These are phyloP conservation scores for Yarrowia alimentaria DNA, from an alignment of 805 yeast species.

Conservation along the genomic window DNA sequence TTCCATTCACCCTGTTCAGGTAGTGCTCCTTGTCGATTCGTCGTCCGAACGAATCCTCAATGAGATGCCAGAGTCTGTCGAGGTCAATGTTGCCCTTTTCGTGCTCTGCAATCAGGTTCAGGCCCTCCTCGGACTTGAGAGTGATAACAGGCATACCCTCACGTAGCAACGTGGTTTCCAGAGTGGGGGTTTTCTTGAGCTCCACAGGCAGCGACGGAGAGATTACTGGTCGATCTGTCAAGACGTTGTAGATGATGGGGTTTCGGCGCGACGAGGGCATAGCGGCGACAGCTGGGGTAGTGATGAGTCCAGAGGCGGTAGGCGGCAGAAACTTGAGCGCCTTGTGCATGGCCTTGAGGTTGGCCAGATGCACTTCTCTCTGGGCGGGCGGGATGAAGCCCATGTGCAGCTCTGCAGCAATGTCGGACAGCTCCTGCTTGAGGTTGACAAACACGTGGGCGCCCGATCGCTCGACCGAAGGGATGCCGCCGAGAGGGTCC, in stretches of 20 bases:
- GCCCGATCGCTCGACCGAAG: constrained; percentile 76
- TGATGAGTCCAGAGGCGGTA: constrained; percentile 76
- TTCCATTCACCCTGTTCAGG: constrained; percentile 59
- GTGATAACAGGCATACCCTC: constrained; percentile 65
- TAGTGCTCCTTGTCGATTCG: constrained; percentile 65
- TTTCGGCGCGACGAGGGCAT: constrained; percentile 50
- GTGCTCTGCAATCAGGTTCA: constrained; percentile 45
- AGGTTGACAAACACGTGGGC: constrained; percentile 65
- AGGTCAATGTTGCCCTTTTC: constrained; percentile 51
- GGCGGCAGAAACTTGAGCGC: constrained; percentile 52
- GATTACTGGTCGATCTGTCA: constrained; percentile 87
- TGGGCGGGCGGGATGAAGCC: constrained; percentile 50
- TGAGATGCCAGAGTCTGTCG: constrained; percentile 54
- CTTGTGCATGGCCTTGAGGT: constrained; percentile 63
- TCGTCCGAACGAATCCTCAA: constrained; percentile 78
- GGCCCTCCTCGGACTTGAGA: constrained; percentile 41
- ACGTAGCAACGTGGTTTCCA: constrained; percentile 75
- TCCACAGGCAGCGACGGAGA: constrained; percentile 86
- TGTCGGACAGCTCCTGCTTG: constrained; percentile 45
- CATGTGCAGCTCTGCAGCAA: constrained; percentile 60
- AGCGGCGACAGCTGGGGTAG: constrained; percentile 77
- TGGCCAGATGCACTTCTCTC: constrained; percentile 59
- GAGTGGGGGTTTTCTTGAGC: constrained; percentile 53
- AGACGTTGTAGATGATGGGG: constrained; percentile 83
- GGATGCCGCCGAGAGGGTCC: constrained; percentile 87